Conservation (phyloP, 345 rosid species). For the Boechera stricta region DNA sequence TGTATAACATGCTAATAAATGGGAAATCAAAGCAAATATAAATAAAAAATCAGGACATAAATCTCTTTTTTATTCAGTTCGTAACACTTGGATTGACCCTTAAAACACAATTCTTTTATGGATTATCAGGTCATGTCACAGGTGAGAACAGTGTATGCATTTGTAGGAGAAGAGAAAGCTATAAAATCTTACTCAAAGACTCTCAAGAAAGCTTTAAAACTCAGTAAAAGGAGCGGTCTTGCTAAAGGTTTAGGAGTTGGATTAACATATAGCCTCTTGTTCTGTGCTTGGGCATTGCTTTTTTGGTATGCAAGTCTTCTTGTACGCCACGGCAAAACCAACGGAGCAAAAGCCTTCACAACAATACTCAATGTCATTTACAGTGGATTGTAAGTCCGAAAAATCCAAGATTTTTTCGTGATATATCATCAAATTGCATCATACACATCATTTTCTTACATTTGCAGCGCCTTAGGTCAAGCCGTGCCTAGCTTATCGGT, state of each 20-base stretch:
- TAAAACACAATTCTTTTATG: background rate
- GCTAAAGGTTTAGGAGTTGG: slow-evolving; percentile 88
- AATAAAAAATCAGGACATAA: background rate
- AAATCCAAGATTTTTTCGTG: background rate
- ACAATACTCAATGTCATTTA: slow-evolving; percentile 75
- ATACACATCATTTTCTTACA: background rate
- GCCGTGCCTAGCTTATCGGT: slow-evolving; percentile 79
- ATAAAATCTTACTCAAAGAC: slow-evolving; percentile 60
- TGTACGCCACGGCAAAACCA: slow-evolving; percentile 65
- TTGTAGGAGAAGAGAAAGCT: slow-evolving; percentile 78
- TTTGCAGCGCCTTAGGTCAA: slow-evolving; percentile 75
- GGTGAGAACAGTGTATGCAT: slow-evolving; percentile 79
- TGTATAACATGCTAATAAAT: background rate
- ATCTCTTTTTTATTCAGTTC: background rate
- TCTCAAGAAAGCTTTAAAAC: slow-evolving; percentile 60
- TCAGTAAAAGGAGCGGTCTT: slow-evolving; percentile 66
- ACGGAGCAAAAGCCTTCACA: slow-evolving; percentile 82
- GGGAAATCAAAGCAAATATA: background rate
- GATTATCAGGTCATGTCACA: slow-evolving; percentile 67
- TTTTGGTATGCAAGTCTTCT: slow-evolving; percentile 77
- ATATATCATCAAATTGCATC: slow-evolving; percentile 27
- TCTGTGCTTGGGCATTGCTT: slow-evolving; percentile 75
- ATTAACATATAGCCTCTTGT: slow-evolving; percentile 65
- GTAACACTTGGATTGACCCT: background rate
- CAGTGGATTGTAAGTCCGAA: slow-evolving; percentile 79